These are phyloP conservation scores for Hypomontagnella monticulosa DNA, from an alignment of 495 filamentous ascomycete species.

Conservation along the genomic window DNA sequence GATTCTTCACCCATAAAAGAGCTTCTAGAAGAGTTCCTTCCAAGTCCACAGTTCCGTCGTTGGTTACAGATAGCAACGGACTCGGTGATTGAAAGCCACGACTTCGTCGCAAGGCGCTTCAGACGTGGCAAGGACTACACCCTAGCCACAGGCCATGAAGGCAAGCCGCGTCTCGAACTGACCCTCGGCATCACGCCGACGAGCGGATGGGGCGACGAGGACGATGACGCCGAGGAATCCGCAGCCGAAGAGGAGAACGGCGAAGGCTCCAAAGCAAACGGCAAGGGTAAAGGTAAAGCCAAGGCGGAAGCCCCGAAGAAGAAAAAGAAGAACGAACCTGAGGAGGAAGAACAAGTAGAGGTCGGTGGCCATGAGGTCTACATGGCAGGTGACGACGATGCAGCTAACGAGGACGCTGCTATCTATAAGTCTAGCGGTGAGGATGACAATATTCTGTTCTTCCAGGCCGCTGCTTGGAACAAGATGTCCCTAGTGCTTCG, in stretches of 20 bases:
- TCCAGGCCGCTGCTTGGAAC: slow-evolving; percentile 89
- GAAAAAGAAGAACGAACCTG: slow-evolving; percentile 48
- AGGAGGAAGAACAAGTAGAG: slow-evolving; percentile 56
- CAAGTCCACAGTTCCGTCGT: slow-evolving; percentile 86
- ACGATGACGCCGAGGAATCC: slow-evolving; percentile 59
- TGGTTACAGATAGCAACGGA: slow-evolving; percentile 87
- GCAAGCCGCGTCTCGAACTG: slow-evolving; percentile 85
- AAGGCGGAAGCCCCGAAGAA: slow-evolving; percentile 47
- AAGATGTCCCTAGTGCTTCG: slow-evolving; percentile 86
- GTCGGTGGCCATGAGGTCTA: slow-evolving; percentile 91
- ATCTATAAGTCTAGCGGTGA: slow-evolving; percentile 84
- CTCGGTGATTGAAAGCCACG: slow-evolving; percentile 69
- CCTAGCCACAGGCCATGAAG: slow-evolving; percentile 83
- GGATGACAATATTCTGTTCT: slow-evolving; percentile 92
- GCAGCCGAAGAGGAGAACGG: slow-evolving; percentile 51
- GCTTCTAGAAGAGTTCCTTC: slow-evolving; percentile 79
- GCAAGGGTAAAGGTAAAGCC: slow-evolving; percentile 52
- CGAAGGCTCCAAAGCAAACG: slow-evolving; percentile 57
- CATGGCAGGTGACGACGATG: slow-evolving; percentile 86
- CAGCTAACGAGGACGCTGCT: slow-evolving; percentile 76
- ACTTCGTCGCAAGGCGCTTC: slow-evolving; percentile 83
- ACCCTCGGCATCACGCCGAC: slow-evolving; percentile 86
- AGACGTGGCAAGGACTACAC: slow-evolving; percentile 89
- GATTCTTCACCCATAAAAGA: slow-evolving; percentile 72
- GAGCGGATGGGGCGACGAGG: slow-evolving; percentile 80